Percentiles rank a stretch among this genome's conserved stretches.
These are phyloP conservation scores for Penicillium canariense DNA, from an alignment of 495 filamentous ascomycete genomes.

Conservation along the genomic window DNA sequence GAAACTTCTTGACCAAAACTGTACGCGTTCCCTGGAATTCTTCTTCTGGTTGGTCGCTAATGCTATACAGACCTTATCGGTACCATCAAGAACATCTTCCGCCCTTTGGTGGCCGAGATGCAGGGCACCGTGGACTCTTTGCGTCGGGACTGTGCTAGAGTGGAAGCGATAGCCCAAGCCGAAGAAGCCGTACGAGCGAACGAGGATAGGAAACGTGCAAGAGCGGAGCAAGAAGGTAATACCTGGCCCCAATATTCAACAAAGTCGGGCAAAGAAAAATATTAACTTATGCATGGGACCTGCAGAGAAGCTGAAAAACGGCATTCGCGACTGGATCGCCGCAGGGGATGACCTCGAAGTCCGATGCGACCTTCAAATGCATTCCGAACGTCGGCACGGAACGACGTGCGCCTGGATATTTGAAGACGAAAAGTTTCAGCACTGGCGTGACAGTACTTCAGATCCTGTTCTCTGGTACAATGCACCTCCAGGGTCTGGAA, in stretches of 20 bases:
- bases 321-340: background rate
- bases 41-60: background rate
- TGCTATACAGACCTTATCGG: background rate
- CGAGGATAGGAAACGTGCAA: background rate
- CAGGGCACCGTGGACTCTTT: background rate
- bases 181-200: background rate
- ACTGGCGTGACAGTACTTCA: background rate
- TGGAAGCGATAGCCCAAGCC: background rate
- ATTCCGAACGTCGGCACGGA: background rate
- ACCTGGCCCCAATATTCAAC: background rate
- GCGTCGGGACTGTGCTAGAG: background rate
- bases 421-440: background rate
- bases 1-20: background rate
- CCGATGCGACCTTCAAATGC: background rate
- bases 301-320: background rate
- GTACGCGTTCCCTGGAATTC: background rate
- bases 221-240: background rate
- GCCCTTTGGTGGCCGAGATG: background rate
- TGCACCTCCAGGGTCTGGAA: background rate
- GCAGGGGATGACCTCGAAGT: background rate
- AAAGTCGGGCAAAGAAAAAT: background rate
- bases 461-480: background rate
- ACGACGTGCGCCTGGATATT: background rate
- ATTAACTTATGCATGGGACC: background rate
- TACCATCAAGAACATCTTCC: background rate